A percentile compares a stretch with the other conserved stretches of the same genome.
These are phyloP conservation scores for Tubosaeta sp. DNA, from an alignment of 768 basidiomycete genomes.

Conservation along the genomic window DNA sequence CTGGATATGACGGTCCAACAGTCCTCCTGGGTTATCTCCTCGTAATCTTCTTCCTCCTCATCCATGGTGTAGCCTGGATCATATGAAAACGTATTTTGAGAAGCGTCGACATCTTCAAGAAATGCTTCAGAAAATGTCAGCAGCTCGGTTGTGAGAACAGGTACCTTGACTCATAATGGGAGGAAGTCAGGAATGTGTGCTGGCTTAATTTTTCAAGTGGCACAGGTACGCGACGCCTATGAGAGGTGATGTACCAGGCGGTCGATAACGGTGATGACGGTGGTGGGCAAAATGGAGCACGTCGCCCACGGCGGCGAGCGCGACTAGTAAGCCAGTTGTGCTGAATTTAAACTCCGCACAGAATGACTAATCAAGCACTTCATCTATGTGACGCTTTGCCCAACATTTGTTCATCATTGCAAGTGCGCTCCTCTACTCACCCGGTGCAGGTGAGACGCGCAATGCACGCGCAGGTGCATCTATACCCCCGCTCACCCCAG, in stretches of 20 bases:
- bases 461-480: too few relatives aligned
- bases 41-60: constrained; percentile 52
- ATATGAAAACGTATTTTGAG: constrained; percentile 47
- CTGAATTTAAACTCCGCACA: constrained; percentile 12
- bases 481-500: too few relatives aligned
- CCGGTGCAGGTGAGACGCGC: too few relatives aligned
- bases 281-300: constrained; percentile 13
- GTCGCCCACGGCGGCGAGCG: constrained; percentile 17
- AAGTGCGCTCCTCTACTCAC: constrained; percentile 37
- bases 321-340: constrained; percentile 19
- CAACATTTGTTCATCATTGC: constrained; percentile 43
- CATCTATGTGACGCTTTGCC: constrained; percentile 30
- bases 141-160: constrained; percentile 14
- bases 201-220: background rate
- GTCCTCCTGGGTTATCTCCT: constrained; percentile 87
- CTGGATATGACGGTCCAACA: constrained; percentile 95
- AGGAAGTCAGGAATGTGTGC: constrained; percentile 1
- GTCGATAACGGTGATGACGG: constrained; percentile 7
- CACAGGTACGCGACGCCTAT: background rate
- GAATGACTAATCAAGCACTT: constrained; percentile 13
- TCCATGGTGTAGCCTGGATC: constrained; percentile 56
- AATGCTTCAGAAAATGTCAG: constrained; percentile 32
- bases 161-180: constrained; percentile 31
- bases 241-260: background rate
- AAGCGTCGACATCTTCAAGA: constrained; percentile 42